Base-by-base conservation (phyloP, 2,329 filamentous ascomycete genomes). In the Fusarium albosuccineum region DNA sequence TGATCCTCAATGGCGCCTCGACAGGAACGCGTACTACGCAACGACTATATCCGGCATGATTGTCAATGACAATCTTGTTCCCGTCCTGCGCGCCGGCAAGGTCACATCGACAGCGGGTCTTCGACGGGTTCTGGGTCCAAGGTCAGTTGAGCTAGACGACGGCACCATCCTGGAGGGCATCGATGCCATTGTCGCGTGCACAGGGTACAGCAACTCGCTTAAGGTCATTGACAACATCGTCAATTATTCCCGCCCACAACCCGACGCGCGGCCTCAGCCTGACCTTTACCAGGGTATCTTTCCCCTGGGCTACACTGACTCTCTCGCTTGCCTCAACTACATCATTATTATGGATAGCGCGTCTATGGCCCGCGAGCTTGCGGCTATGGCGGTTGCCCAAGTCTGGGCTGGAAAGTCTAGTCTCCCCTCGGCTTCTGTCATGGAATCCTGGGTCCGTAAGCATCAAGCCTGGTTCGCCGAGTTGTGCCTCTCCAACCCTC, bases 251-350 rank as follows among this genome's bases (percentile, higher is more conserved):
- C 39, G 51, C 4, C 36, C 62, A 9, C 44, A 60, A n/a, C 65
- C 66, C 4, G 54, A 65, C 6, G 46, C 67, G 3, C 62, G 66
- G 1, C 49, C 73, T 0, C 72, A 80, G 5, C 74, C 77, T 5
- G 62, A 77, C 7, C 70, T 83, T 3, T 83, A 79, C 60, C 76
- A 78, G 45, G 80, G 81, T 63, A 70, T 82, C 7, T 82, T 83
- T 68, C 78, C 80, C 3, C 73, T 79, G 0, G 65, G 72, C 16
- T 73, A 79, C 39, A 76, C 79, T 9, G 75, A 82, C 37, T 81
- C 79, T 16, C 73, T 83, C 17, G 82, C 79, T 0, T 76, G 81
- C 49, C 72, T 81, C 36, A 77, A 77, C 66, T 76, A 77, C 62
- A 70, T 71, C 44, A 73, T 76, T 16, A 68, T 77, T 30, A 72